These are phyloP conservation scores for Taphrina sp. DNA, from an alignment of 1,139 yeast genomes.

Conservation along the genomic window DNA sequence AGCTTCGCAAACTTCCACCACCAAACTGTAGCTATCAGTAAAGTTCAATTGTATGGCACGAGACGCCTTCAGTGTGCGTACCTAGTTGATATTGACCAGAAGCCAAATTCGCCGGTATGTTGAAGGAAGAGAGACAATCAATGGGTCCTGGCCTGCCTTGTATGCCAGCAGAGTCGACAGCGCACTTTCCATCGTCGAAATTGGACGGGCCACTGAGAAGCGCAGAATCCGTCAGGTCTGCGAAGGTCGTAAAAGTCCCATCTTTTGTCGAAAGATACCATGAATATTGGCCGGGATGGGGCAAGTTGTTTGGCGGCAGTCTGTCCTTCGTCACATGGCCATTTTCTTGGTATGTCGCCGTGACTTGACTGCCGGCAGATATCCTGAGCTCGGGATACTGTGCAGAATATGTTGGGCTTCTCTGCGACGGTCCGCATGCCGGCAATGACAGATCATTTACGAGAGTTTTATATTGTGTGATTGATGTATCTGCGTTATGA, in stretches of 20 bases:
- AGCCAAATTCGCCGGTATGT: conserved; percentile 32
- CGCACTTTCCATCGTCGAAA: conserved; percentile 38
- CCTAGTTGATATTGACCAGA: conserved; percentile 35
- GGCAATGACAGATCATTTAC: conserved; percentile 1
- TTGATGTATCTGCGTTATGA: conserved; percentile 3
- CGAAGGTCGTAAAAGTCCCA: conserved; percentile 31
- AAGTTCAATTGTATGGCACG: too few relatives aligned
- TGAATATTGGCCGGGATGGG: conserved; percentile 38
- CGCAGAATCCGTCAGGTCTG: conserved; percentile 33
- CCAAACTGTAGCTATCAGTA: too few relatives aligned
- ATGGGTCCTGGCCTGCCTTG: conserved; percentile 33
- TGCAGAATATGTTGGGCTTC: conserved; percentile 34
- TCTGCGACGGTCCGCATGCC: conserved; percentile 35
- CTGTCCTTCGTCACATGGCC: conserved; percentile 38
- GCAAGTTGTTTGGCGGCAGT: conserved; percentile 37
- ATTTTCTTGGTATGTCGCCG: conserved; percentile 36
- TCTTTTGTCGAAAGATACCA: conserved; percentile 35
- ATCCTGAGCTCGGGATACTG: conserved; percentile 37
- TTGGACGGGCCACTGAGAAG: conserved; percentile 36
- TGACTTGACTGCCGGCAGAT: conserved; percentile 36
- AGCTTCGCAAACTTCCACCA: conserved; percentile 39
- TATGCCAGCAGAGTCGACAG: conserved; percentile 31
- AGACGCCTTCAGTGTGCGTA: too few relatives aligned
- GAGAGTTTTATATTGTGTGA: conserved; percentile 6
- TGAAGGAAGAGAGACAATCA: conserved; percentile 35